Evolutionary conservation across 495 filamentous ascomycete genomes (phyloP), one percentile per base, ranked within the genome.

Genomic region (Xylaria acuta): DNA sequence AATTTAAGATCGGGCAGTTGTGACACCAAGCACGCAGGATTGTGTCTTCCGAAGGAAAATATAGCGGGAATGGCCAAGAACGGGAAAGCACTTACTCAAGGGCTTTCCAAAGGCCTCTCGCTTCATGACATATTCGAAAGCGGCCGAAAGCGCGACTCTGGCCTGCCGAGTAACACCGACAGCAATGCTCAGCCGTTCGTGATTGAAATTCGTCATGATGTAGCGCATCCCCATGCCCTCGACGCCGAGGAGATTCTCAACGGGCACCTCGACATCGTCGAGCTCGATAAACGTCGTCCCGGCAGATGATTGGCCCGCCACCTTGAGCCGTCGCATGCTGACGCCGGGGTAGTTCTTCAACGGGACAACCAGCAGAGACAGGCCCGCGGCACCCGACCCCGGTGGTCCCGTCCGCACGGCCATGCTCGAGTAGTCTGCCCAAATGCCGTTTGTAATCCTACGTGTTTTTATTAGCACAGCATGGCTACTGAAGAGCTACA

Each of bases 201-300:
- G 92, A 82, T 94, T 94, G 88, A 94, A 94, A 81, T 94, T 94
- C 53, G 89, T 91, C 92, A 94, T 94, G 73, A 94, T 88, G 74
- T 92, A 90, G 47, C 82, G 85, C 90, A 94, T 93, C 18, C 92
- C 92, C 69, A 84, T 82, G 56, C 90, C 90, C 75, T 94, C 92
- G 38, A 81, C 70, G n/a, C 91, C 91, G 67, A 94, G 86, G 5
- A 94, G 80, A 77, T 94, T 93, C 47, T 82, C 82, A 1, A 88
- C 86, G 5, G 91, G 92, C 5, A 94, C 91, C 68, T 85, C 83
- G 47, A 92, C 90, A 47, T 94, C 90, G 71, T 93, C 91, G 8
- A 94, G 86, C 74, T 92, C 89, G 74, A 94, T 94, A 77, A 89
- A 93, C 0, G 92, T 93, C 8, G 92, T 93, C 1, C 92, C 92